phyloP scores from a whole-genome alignment of 2,329 filamentous ascomycete genomes.

The Monosporascus sp. region DNA sequence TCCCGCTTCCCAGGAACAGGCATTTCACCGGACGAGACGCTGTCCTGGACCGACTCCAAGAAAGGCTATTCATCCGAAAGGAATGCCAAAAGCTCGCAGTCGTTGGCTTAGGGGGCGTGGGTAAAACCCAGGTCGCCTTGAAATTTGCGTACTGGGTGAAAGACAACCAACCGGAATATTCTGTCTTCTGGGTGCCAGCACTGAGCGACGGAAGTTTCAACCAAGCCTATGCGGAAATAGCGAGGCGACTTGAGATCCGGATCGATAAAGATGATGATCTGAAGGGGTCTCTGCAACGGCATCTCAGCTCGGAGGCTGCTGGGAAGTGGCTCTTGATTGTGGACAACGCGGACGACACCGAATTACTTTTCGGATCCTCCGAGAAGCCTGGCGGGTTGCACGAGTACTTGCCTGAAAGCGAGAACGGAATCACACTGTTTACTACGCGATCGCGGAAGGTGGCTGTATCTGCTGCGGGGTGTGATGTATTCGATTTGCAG shows the following conservation, averaged over 20 bases:
- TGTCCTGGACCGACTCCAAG: not conserved
- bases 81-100: constrained; percentile 20
- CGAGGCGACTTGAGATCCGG: constrained; percentile 24
- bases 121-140: constrained; percentile 35
- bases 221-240: constrained; percentile 31
- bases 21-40: not conserved
- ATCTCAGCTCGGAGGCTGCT: constrained; percentile 20
- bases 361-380: constrained; percentile 16
- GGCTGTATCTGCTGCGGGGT: constrained; percentile 18
- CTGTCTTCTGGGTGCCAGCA: constrained; percentile 39
- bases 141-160: constrained; percentile 33
- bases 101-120: constrained; percentile 33
- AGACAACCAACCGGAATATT: constrained; percentile 27
- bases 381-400: constrained; percentile 11
- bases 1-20: not conserved
- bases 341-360: constrained; percentile 35
- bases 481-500: constrained; percentile 22
- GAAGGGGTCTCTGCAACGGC: constrained; percentile 50
- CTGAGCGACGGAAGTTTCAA: constrained; percentile 32
- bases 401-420: constrained; percentile 28
- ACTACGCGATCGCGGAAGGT: constrained; percentile 31
- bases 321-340: constrained; percentile 35
- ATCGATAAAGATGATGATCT: constrained; percentile 50
- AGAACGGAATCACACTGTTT: constrained; percentile 28
- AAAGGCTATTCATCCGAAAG: not conserved